Evolutionary conservation across 352 stramenopile species (phyloP).

Genomic region (Thraustochytrium sp.): DNA sequence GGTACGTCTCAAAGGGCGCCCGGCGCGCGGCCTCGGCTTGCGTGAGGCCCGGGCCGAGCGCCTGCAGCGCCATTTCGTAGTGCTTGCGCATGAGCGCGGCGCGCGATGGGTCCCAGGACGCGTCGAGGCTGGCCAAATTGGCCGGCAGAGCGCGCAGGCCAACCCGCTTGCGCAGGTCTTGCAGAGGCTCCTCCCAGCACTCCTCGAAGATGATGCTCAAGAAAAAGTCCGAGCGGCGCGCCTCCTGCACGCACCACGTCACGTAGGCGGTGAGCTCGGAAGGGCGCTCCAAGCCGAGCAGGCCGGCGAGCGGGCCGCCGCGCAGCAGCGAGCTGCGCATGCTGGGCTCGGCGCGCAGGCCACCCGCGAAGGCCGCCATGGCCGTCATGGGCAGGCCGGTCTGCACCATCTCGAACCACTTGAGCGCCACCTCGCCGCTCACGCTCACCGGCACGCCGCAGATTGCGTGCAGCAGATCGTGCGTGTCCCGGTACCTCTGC

Average conservation of each 20-base stretch:
- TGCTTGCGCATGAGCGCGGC: conserved; percentile 17
- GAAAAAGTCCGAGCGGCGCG: conserved; percentile 59
- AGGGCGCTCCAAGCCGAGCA: conserved; percentile 59
- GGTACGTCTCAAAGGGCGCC: conserved; percentile 13
- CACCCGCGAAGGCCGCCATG: conserved; percentile 81
- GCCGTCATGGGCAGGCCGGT: conserved; percentile 86
- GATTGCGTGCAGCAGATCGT: conserved; percentile 95
- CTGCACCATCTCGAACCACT: conserved; percentile 94
- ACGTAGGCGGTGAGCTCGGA: conserved; percentile 77
- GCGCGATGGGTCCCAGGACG: background rate
- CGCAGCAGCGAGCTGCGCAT: conserved; percentile 1
- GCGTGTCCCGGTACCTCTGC: conserved; percentile 67
- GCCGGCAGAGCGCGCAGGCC: background rate
- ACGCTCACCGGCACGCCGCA: conserved; percentile 87
- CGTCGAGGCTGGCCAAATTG: conserved; percentile 6
- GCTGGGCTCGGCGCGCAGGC: conserved; percentile 56
- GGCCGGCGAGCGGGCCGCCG: conserved; percentile 53
- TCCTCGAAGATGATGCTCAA: conserved; percentile 45
- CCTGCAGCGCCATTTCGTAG: conserved; percentile 1
- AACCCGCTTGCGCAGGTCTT: background rate
- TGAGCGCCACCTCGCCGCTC: conserved; percentile 89
- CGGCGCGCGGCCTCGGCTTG: background rate
- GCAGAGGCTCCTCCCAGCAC: conserved; percentile 13
- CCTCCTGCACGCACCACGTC: conserved; percentile 81
- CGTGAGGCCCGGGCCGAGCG: background rate